Base-by-base conservation (phyloP, 352 stramenopile genomes). In the Blastocystis sp. region DNA sequence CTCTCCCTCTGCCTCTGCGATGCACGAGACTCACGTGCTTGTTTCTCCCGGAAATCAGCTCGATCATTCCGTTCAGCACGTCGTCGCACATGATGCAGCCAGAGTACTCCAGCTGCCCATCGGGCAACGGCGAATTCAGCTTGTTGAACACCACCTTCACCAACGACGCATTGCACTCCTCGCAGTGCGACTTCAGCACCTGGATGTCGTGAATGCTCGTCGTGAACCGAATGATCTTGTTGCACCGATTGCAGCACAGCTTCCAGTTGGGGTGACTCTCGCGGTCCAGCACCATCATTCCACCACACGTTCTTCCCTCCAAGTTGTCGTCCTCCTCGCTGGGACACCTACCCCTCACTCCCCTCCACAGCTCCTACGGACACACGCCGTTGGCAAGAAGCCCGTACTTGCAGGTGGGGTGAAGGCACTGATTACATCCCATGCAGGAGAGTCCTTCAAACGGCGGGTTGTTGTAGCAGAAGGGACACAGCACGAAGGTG, bases 241-340 rank as follows among this genome's bases (percentile, higher is more conserved):
- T 92, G 88, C 92, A 93, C 26, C 79, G 91, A 55, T 93, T 93
- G 76, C 92, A 93, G 16, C 91, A 91, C 70, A 93, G 88, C 51
- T 93, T 93, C 92, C 92, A 93, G 67, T 93, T 93, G 12, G 92
- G 92, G 59, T 93, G 92, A 45, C 89, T 92, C 62, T 93, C 93
- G 29, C 91, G 63, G 67, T 93, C 92, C 39, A 93, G 76, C 4
- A 93, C 91, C 74, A 93, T 90, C 29, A 91, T 93, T 4, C 91
- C 91, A 21, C 80, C 63, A 60, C 92, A 93, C 24, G 26, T 4
- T 2, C 37, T 33, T 3, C 65, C 85, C 50, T 37, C 74, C 16
- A 45, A 4, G n/a, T n/a, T n/a, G 21, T 50, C 59, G 33, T 90
- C 62, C 10, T 66, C 67, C 6, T 77, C 63, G 26, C 76, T 71